Percentiles rank a stretch among this genome's conserved stretches.
Conservation (phyloP, 164 flowering plant genomes). For the Tinospora cordifolia region DNA sequence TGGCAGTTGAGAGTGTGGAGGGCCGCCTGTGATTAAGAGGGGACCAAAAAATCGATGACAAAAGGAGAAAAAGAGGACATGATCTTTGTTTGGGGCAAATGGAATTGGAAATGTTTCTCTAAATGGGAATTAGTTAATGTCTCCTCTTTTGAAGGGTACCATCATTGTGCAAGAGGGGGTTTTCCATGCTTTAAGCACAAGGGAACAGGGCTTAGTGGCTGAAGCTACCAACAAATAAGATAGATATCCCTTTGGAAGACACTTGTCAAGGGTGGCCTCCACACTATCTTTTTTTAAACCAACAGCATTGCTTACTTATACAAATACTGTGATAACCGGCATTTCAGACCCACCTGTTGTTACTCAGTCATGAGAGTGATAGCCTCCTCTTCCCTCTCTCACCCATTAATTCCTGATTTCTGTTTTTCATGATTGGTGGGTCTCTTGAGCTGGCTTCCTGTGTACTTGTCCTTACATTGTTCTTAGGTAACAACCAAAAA, state of each 20-base stretch:
- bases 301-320: slow-evolving; percentile 5
- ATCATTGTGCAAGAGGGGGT: slow-evolving; percentile 21
- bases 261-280: not conserved
- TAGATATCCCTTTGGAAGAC: not conserved
- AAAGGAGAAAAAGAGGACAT: slow-evolving; percentile 1
- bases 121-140: slow-evolving; percentile 6
- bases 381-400: slow-evolving; percentile 9
- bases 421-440: slow-evolving; percentile 27
- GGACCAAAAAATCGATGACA: not conserved
- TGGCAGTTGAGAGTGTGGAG: slow-evolving; percentile 10
- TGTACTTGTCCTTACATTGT: not conserved
- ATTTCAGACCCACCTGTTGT: slow-evolving; percentile 19
- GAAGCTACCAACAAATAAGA: not conserved
- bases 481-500: not conserved
- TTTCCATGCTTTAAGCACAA: slow-evolving; percentile 13
- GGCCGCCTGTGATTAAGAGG: not conserved
- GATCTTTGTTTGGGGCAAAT: not conserved
- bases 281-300: not conserved
- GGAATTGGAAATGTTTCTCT: slow-evolving; percentile 7
- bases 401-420: not conserved
- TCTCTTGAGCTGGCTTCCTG: slow-evolving; percentile 5
- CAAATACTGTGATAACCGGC: slow-evolving; percentile 24
- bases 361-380: not conserved
- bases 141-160: slow-evolving; percentile 12
- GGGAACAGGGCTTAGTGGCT: slow-evolving; percentile 14